Evolutionary conservation across 768 basidiomycete genomes (phyloP), one percentile per base, ranked within the genome.

Genomic region (Termitomyces sp.): DNA sequence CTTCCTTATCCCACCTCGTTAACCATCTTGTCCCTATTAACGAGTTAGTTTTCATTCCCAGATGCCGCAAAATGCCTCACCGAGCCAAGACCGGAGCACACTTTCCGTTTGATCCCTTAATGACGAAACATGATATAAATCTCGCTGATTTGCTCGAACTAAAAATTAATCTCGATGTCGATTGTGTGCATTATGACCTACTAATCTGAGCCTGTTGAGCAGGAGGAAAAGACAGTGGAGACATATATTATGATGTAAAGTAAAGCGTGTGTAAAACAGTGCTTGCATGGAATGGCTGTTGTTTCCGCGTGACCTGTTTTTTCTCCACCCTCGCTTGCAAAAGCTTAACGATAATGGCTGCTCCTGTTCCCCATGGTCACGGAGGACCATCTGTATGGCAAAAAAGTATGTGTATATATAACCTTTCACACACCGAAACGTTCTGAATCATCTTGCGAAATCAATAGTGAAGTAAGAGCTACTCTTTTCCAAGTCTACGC

Each of bases 201-300:
- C 92, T 89, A 61, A 91, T 93, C 73, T 93, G 92, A 40, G 92
- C 91, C 66, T 94, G 93, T 66, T 87, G 87, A 51, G 93, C 91
- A 3, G 65, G 73, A 59, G 92, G 92, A 68, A 93, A 90, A 5
- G 80, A 74, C 16, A 77, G 78, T 57, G 70, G 57, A 38, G 68
- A 59, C 68, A 68, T 30, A 30, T 43, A 32, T 46, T 44, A 41
- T 46, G 54, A 47, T 52, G 28, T 35, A 38, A 32, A 44, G 20
- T 36, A 30, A 40, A 44, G 40, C n/a, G 35, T 20, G 32, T 20
- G 53, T 20, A 18, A 23, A 18, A 23, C 8, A 23, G 20, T 20
- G 14, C 32, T 16, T 51, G 35, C 50, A 36, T 36, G 23, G 20
- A 36, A 14, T 26, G 7, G 12, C 2, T 12, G 14, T 14, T 49